phyloP scores from a whole-genome alignment of 2,329 filamentous ascomycete genomes.

The Hypomyces perniciosus region DNA sequence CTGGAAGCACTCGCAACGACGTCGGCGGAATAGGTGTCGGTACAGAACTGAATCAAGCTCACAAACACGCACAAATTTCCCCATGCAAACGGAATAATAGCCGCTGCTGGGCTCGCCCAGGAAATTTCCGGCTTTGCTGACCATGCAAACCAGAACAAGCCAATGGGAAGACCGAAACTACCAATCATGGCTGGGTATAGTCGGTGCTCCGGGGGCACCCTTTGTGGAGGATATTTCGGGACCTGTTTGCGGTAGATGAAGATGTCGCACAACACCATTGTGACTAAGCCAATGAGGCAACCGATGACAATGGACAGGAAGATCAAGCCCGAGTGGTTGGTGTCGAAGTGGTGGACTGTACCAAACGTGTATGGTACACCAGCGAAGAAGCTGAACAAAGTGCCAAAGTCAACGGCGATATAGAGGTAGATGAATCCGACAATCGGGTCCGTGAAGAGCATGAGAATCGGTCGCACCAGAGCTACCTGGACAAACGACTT shows the following conservation, averaged over 20 bases:
- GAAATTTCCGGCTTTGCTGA: slow-evolving; percentile 38
- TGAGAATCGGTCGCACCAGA: slow-evolving; percentile 46
- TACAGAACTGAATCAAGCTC: slow-evolving; percentile 44
- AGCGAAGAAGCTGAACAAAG: slow-evolving; percentile 48
- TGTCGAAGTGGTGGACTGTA: slow-evolving; percentile 37
- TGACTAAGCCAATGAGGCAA: slow-evolving; percentile 37
- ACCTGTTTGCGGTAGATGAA: slow-evolving; percentile 36
- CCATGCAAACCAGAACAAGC: slow-evolving; percentile 58
- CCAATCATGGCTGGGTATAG: slow-evolving; percentile 55
- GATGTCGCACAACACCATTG: slow-evolving; percentile 35
- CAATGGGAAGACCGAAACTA: slow-evolving; percentile 45
- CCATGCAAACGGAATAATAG: slow-evolving; percentile 52
- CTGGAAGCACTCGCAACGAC: slow-evolving; percentile 53
- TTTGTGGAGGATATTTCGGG: slow-evolving; percentile 25
- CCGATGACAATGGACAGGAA: slow-evolving; percentile 42
- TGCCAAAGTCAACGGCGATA: slow-evolving; percentile 44
- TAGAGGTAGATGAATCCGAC: slow-evolving; percentile 50
- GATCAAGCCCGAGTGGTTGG: slow-evolving; percentile 38
- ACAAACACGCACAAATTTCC: slow-evolving; percentile 57
- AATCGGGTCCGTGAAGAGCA: slow-evolving; percentile 59
- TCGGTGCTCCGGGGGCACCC: slow-evolving; percentile 48
- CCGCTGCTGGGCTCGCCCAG: slow-evolving; percentile 46
- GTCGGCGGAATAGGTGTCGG: slow-evolving; percentile 50
- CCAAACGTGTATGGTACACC: slow-evolving; percentile 44
- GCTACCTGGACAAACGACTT: slow-evolving; percentile 35